Percentiles rank a stretch among this genome's conserved stretches.
phyloP scores from a whole-genome alignment of 768 basidiomycete genomes.

The Tricholoma terreum region DNA sequence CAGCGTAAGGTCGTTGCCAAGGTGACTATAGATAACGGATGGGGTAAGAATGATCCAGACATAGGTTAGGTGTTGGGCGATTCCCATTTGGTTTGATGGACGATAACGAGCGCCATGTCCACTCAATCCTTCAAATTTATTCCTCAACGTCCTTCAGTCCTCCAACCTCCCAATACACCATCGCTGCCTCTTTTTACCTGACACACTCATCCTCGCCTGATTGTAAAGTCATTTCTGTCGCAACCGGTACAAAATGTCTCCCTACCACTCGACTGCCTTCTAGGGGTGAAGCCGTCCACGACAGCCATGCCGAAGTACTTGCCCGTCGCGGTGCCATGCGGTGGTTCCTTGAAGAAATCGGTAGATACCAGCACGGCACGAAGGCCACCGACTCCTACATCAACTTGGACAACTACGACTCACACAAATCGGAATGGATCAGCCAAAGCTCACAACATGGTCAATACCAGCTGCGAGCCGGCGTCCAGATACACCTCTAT shows the following conservation, averaged over 20 bases:
- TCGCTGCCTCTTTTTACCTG: slow-evolving; percentile 58
- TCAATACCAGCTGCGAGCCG: slow-evolving; percentile 43
- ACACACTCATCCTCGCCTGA: slow-evolving; percentile 16
- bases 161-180: slow-evolving; percentile 55
- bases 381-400: neutral
- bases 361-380: slow-evolving; percentile 26
- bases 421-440: slow-evolving; percentile 51
- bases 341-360: slow-evolving; percentile 78
- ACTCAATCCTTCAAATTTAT: slow-evolving; percentile 42
- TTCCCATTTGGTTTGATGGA: slow-evolving; percentile 5
- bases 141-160: slow-evolving; percentile 46
- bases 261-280: slow-evolving; percentile 58
- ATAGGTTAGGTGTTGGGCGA: no score
- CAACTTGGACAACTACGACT: neutral
- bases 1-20: no score
- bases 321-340: slow-evolving; percentile 74
- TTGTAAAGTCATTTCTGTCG: slow-evolving; percentile 63
- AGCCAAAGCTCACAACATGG: slow-evolving; percentile 25
- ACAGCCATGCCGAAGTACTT: slow-evolving; percentile 91
- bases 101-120: slow-evolving; percentile 16
- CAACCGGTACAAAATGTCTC: slow-evolving; percentile 85
- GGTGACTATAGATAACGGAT: no score
- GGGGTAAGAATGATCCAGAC: no score
- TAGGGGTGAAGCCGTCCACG: slow-evolving; percentile 79
- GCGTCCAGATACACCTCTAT: slow-evolving; percentile 63